Percentiles rank a stretch among this genome's conserved stretches.
Evolutionary conservation across 2,329 filamentous ascomycete species (phyloP).

Genomic region (Elsinoe ampelina): DNA sequence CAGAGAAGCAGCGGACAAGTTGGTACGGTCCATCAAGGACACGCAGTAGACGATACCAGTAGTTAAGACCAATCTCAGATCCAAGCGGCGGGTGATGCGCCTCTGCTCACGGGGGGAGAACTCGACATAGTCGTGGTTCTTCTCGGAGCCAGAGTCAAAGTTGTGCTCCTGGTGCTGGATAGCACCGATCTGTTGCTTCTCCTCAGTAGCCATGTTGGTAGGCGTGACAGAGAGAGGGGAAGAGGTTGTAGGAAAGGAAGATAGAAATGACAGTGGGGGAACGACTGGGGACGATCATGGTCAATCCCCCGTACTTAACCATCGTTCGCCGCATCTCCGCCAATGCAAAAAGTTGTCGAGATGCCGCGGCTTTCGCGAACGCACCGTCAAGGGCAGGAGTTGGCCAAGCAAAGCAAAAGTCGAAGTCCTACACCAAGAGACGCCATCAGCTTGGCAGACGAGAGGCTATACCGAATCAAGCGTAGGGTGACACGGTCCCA

Average conservation of each 20-base stretch:
- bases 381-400: background rate
- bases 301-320: background rate
- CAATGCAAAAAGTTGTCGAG: constrained; percentile 7
- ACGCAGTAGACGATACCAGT: constrained; percentile 57
- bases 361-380: constrained; percentile 1
- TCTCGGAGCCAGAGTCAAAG: constrained; percentile 7
- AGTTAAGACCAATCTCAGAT: constrained; percentile 41
- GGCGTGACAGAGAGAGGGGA: background rate
- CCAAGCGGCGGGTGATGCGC: constrained; percentile 58
- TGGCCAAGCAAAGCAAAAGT: constrained; percentile 7
- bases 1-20: constrained; percentile 63
- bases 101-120: constrained; percentile 52
- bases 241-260: background rate
- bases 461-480: background rate
- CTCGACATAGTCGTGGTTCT: constrained; percentile 11
- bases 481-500: background rate
- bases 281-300: background rate
- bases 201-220: background rate
- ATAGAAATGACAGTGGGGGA: background rate
- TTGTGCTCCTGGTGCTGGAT: constrained; percentile 5
- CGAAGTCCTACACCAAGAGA: constrained; percentile 9
- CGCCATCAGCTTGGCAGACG: constrained; percentile 10
- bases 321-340: constrained; percentile 3
- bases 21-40: constrained; percentile 70
- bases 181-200: constrained; percentile 2